Evolutionary conservation across 1,139 yeast genomes (phyloP), one percentile per base, ranked within the genome.

Genomic region (Meyerozyma sp.): DNA sequence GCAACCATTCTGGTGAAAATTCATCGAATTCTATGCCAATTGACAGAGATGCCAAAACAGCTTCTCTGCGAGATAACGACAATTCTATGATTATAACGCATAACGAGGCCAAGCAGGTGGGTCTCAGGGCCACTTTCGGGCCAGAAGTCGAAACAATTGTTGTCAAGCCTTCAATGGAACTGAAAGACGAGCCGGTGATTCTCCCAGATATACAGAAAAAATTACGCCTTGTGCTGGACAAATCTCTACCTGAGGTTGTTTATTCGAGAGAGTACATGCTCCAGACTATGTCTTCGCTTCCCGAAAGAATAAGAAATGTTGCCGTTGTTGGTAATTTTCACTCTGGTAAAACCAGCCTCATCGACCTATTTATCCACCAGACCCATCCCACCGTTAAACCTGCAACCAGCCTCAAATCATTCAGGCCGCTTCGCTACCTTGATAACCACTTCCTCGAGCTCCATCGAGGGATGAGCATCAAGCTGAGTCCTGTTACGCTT

Each of bases 331-430:
- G 98, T 0, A 79, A 81, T 42, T 58, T 86, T 3, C 88, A 88
- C 54, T 81, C 87, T n/a, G 98, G 99, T 2, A 93, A 94, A 63
- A 86, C 98, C 0, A 72, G 89, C 0, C 63, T 91, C 1, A 51
- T 87, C n/a, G 96, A 90, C 57, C 62, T 78, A 64, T 62, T 91
- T 28, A 79, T 89, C 0, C 52, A 66, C 5, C 81, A 82, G 44
- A 81, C 95, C 0, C 96, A 89, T 58, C 52, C 59, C 4, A 51
- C 65, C 5, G 50, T 73, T 8, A 58, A 63, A 5, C 58, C 62
- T 11, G 46, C 58, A 4, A 58, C 53, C 51, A 48, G 58, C 42
- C 41, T 61, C 48, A 63, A 66, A 44, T 62, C 62, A 39, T 64
- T 64, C 44, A 66, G 70, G 44, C 79, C 78, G 20, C 55, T 79